These are phyloP conservation scores for Leptomonas seymouri DNA, from an alignment of 208 protist species.

Conservation along the genomic window DNA sequence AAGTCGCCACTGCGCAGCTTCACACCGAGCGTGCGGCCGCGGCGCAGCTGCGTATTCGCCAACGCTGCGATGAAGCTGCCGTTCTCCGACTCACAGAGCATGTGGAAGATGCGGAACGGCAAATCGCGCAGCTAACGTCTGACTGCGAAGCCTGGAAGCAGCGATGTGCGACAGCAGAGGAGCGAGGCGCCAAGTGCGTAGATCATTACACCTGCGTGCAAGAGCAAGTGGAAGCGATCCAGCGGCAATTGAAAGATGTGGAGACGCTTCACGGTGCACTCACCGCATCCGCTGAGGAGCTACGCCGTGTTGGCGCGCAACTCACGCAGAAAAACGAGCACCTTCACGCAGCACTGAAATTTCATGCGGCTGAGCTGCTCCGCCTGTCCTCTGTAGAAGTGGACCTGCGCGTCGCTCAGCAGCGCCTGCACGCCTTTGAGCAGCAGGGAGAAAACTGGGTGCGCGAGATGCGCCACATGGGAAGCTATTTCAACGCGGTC, in stretches of 20 bases:
- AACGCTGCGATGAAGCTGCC: constrained; percentile 22
- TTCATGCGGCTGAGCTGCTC: constrained; percentile 19
- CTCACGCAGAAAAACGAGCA: constrained; percentile 29
- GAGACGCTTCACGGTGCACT: constrained; percentile 8
- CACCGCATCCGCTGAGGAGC: not conserved
- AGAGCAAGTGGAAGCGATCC: constrained; percentile 16
- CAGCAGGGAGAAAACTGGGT: constrained; percentile 15
- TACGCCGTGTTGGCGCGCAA: constrained; percentile 14
- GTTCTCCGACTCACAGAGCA: constrained; percentile 16
- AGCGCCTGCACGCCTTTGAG: constrained; percentile 26
- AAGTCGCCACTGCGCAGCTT: constrained; percentile 28
- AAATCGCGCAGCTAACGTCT: constrained; percentile 21
- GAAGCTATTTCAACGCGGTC: constrained; percentile 8
- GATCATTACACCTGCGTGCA: constrained; percentile 7
- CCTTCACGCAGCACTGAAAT: constrained; percentile 4
- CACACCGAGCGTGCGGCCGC: constrained; percentile 20
- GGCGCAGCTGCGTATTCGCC: constrained; percentile 36
- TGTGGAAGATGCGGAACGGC: constrained; percentile 15
- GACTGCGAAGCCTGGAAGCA: constrained; percentile 30
- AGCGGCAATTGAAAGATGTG: constrained; percentile 5
- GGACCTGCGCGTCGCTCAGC: constrained; percentile 26
- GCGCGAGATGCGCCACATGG: not conserved
- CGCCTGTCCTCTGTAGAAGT: constrained; percentile 18
- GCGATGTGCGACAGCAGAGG: constrained; percentile 7
- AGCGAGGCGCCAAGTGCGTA: constrained; percentile 9